Base-by-base conservation (phyloP, 768 basidiomycete genomes). In the Cyclocybe aegerita region DNA sequence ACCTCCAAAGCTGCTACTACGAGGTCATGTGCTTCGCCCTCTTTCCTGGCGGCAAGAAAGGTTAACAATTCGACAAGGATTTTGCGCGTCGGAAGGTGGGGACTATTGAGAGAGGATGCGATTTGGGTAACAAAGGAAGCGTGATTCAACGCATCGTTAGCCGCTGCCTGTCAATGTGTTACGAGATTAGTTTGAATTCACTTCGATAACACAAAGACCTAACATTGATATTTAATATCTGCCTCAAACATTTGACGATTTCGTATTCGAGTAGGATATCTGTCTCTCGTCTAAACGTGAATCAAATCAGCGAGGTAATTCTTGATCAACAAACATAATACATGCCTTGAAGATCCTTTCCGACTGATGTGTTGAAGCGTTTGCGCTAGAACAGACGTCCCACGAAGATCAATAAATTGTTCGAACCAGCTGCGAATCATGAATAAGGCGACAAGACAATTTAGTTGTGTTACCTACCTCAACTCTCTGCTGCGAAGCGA, bases 251-350 rank as follows among this genome's bases (percentile, higher is more conserved):
- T 67, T 93, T 96, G 50, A 89, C 80, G 44, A 95, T 73, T 70
- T 98, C 96, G 45, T 91, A 83, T 67, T 98, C 96, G 16, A 97
- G 70, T 10, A 70, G 66, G 33, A 80, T 77, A 60, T 98, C 93
- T 12, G 68, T 65, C 43, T 83, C 83, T 38, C 79, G 76, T 52
- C 86, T 87, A 34, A 56, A 48, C 60, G 52, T 51, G 5, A 47
- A 43, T 33, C 5, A 48, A 43, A 17, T 49, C 11, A 39, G 32
- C 23, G 23, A 36, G 32, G 23, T 14, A 14, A 23, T 23, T 23
- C 23, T 23, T 47, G 8, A 9, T 30, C 14, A n/a, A 51, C 9
- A 12, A 39, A n/a, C 29, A 34, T 42, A 37, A 16, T 32, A 54
- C 71, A 61, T 60, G 88, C 89, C 89, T 78, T 59, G 80, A 73